phyloP scores from a whole-genome alignment of 176 grass and related monocot genomes.

The Luzula sylvatica region DNA sequence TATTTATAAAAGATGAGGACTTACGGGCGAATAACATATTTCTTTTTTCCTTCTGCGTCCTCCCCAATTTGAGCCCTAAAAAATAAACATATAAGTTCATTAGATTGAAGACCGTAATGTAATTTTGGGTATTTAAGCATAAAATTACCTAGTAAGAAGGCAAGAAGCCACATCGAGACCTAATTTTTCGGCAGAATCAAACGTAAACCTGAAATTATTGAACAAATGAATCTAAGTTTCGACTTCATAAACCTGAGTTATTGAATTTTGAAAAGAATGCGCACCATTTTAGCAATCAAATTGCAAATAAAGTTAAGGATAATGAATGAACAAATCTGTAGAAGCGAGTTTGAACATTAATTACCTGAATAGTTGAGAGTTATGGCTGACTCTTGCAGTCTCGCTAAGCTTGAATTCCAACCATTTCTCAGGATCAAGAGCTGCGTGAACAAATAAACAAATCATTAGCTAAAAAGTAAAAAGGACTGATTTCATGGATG shows the following conservation, averaged over 20 bases:
- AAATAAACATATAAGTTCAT: constrained; percentile 1
- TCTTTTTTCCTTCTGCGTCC: constrained; percentile 75
- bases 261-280: no score
- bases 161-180: constrained; percentile 94
- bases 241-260: background rate
- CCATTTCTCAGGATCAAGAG: constrained; percentile 95
- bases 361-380: constrained; percentile 85
- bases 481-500: background rate
- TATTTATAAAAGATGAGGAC: constrained; percentile 18
- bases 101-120: no score
- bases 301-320: background rate
- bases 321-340: background rate
- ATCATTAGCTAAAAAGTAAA: constrained; percentile 18
- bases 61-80: constrained; percentile 77
- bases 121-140: background rate
- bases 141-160: constrained; percentile 70
- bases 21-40: constrained; percentile 96
- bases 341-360: constrained; percentile 8
- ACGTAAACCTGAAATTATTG: constrained; percentile 56
- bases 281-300: background rate
- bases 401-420: constrained; percentile 89
- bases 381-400: constrained; percentile 78
- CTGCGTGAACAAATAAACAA: no score
- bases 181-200: constrained; percentile 73
- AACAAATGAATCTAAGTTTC: background rate